Evolutionary conservation across 345 rosid genomes (phyloP), one percentile per base, ranked within the genome.

Genomic region (Conringia planisiliqua): DNA sequence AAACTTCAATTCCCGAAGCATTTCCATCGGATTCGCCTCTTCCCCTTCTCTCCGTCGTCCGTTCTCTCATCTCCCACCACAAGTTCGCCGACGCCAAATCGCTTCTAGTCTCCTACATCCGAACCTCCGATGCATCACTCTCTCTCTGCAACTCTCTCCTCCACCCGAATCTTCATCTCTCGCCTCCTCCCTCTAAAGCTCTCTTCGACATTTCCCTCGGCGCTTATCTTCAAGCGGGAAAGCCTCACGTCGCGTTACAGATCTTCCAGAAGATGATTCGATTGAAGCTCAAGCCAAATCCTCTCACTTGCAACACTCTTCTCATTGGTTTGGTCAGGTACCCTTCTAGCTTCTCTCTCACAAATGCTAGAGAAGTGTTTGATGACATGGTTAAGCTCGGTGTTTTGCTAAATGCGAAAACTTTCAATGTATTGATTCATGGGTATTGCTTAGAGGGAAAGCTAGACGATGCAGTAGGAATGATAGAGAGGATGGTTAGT

Each of bases 371-470:
- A 74, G 75, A 80, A 54, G 80, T 90, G 61, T 88, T 91, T 61
- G 55, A 67, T 60, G 93, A 88, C 71, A 79, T 68, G 71, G 61
- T 83, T 76, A 74, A 71, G 63, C 70, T 86, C 24, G 89, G 88
- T 35, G 86, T 91, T n/a, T 59, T 60, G 18, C 73, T 89, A 13
- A 79, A 72, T 75, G 78, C 84, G 1, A 76, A 62, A 11, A 91
- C 85, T 65, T 87, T 90, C 48, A 90, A 91, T 78, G 77, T 87
- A 0, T 77, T 94, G 85, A 82, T 91, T 74, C 57, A 83, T 70
- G 98, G 93, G 22, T 91, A 78, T 78, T 94, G 97, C 70, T 62
- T 88, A 75, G 89, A 79, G 71, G 80, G 82, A 1, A 90, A 86
- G 79, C 72, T 88, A 14, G 73, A 70, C 2, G 91, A 87, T 36